A percentile compares a stretch with the other conserved stretches of the same genome.
phyloP scores from a whole-genome alignment of 306 rosid genomes.

The Prunus campanulata region DNA sequence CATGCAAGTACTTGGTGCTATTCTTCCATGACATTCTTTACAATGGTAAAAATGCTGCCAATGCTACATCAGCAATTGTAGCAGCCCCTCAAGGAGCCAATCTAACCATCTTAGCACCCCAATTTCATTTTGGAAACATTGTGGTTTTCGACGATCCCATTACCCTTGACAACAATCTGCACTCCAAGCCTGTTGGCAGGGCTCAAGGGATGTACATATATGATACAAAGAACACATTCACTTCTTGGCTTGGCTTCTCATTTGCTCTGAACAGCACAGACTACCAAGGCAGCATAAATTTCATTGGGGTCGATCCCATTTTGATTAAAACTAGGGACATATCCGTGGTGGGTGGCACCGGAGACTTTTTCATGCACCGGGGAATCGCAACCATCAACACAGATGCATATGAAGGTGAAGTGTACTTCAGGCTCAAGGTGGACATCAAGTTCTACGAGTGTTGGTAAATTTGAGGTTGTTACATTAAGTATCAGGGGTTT shows the following conservation, averaged over 20 bases:
- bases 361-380: constrained; percentile 76
- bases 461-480: constrained; percentile 34
- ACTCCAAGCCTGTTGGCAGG: constrained; percentile 66
- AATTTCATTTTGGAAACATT: constrained; percentile 55
- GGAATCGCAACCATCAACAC: constrained; percentile 72
- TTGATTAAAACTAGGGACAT: constrained; percentile 58
- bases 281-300: constrained; percentile 55
- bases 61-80: constrained; percentile 73
- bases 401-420: constrained; percentile 68
- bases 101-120: constrained; percentile 45
- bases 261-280: constrained; percentile 47
- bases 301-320: constrained; percentile 63
- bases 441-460: constrained; percentile 69
- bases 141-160: constrained; percentile 78
- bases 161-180: constrained; percentile 64
- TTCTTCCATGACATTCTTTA: constrained; percentile 70
- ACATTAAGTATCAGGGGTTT: not conserved
- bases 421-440: constrained; percentile 66
- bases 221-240: constrained; percentile 58
- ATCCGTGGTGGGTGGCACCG: constrained; percentile 69
- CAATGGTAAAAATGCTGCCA: constrained; percentile 57
- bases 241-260: constrained; percentile 65
- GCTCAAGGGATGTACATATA: constrained; percentile 82
- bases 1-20: constrained; percentile 58
- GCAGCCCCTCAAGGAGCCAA: constrained; percentile 67